phyloP scores from a whole-genome alignment of 345 rosid genomes.

The Sisymbrium altissimum region DNA sequence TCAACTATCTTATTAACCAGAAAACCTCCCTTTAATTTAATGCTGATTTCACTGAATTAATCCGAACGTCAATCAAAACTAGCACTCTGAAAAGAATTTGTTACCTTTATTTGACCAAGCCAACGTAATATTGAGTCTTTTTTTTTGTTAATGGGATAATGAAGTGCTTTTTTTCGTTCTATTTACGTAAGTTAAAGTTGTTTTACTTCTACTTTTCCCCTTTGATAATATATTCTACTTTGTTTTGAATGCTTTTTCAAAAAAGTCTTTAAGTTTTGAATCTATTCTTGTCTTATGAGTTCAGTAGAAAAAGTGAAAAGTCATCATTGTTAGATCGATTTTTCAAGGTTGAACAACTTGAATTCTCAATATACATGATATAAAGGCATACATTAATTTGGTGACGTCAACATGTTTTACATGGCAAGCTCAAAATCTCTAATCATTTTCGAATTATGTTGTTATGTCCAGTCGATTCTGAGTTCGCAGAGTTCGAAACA shows the following conservation, averaged over 20 bases:
- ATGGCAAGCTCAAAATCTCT: neutral
- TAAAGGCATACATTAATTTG: neutral
- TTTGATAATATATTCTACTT: neutral
- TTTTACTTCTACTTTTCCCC: neutral
- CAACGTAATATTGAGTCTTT: neutral
- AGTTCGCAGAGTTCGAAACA: conserved; percentile 26
- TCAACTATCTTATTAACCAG: neutral
- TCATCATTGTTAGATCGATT: neutral
- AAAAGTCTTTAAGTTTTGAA: neutral
- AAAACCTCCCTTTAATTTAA: neutral
- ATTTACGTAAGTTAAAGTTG: neutral
- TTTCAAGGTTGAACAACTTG: too few species aligned
- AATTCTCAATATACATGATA: neutral
- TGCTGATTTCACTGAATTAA: neutral
- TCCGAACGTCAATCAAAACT: neutral
- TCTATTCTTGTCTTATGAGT: neutral
- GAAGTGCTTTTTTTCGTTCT: neutral
- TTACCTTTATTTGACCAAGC: neutral
- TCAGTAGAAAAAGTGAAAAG: neutral
- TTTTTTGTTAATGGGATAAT: neutral
- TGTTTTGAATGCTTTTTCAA: neutral
- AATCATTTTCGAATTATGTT: neutral
- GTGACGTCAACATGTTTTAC: neutral
- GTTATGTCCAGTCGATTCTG: conserved; percentile 17
- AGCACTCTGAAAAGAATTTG: neutral